Percentiles rank a stretch among this genome's conserved stretches.
Evolutionary conservation across 768 basidiomycete genomes (phyloP).

Genomic region (Candolleomyces aberdarensis): DNA sequence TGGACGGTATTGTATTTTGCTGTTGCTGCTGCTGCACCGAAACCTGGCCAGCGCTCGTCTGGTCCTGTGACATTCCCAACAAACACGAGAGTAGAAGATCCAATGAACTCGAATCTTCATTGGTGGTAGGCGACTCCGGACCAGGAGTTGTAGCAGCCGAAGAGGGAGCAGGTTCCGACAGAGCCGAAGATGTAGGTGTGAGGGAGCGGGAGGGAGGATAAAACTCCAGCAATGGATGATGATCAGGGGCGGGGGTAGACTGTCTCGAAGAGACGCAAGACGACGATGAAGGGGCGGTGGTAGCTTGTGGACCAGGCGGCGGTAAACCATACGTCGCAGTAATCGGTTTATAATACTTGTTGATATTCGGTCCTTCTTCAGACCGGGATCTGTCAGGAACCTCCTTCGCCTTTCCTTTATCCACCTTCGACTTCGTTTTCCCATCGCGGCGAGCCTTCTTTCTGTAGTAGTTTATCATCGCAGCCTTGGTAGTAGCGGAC

Average conservation of each 20-base stretch:
- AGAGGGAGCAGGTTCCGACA: not conserved
- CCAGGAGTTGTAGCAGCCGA: slow-evolving; percentile 3
- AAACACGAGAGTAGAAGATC: slow-evolving; percentile 1
- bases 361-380: slow-evolving; percentile 13
- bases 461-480: slow-evolving; percentile 46
- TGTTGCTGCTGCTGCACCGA: too few relatives aligned
- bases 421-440: slow-evolving; percentile 6
- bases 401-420: slow-evolving; percentile 5
- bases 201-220: not conserved
- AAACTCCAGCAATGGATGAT: not conserved
- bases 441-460: slow-evolving; percentile 11
- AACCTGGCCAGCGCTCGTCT: not conserved
- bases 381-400: not conserved
- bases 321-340: slow-evolving; percentile 27
- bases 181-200: not conserved
- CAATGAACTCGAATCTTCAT: not conserved
- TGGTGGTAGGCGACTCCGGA: not conserved
- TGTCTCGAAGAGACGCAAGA: not conserved
- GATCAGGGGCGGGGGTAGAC: not conserved
- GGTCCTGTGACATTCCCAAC: slow-evolving; percentile 1
- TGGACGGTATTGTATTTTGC: too few relatives aligned
- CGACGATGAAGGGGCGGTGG: not conserved
- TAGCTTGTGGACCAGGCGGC: not conserved
- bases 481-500: slow-evolving; percentile 57
- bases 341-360: slow-evolving; percentile 30